Evolutionary conservation across 2,329 filamentous ascomycete species (phyloP), one percentile per base, ranked within the genome.

Genomic region (Harringtonia lauricola): DNA sequence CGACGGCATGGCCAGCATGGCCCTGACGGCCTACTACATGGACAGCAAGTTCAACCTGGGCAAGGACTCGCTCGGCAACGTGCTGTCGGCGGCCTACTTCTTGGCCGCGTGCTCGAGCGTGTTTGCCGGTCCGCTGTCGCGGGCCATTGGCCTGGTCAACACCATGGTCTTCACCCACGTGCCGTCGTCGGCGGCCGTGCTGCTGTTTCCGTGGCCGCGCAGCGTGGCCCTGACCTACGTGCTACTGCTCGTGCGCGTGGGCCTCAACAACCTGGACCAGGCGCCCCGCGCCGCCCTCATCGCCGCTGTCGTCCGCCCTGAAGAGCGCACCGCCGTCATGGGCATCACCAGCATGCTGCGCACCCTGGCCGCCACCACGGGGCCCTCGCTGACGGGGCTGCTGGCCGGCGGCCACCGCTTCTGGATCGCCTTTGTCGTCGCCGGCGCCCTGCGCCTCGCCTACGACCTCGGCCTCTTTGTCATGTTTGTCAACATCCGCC

Each of bases 221-320:
- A 63, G 60, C 2, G 60, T 80, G 2, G 65, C 65, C 33, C 54
- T 74, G 35, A 74, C 76, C 0, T 68, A 76, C 1, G 63, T 63
- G 0, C 62, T 83, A 0, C 61, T 84, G 1, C 65, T 81, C 22
- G 57, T 83, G 18, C 69, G 79, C 6, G 67, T 76, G 3, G 75
- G 75, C 0, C 62, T 83, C 36, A 83, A 83, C 53, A 78, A 72
- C 49, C 82, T 84, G 76, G 80, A 83, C 49, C 79, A 83, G 61
- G 79, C 76, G 0, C 80, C 80, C 0, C 67, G 80, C 2, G 65
- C 78, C 1, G 79, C 80, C 0, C 76, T 84, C 45, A 81, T 84
- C 40, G 77, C 79, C 1, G 78, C 78, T 0, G 76, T 81, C 0
- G 79, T 83, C 3, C 72, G 68, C 48, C 72, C 78, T 0, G 71